phyloP scores from a whole-genome alignment of 2,329 filamentous ascomycete species.

The Scedosporium dehoogii region DNA sequence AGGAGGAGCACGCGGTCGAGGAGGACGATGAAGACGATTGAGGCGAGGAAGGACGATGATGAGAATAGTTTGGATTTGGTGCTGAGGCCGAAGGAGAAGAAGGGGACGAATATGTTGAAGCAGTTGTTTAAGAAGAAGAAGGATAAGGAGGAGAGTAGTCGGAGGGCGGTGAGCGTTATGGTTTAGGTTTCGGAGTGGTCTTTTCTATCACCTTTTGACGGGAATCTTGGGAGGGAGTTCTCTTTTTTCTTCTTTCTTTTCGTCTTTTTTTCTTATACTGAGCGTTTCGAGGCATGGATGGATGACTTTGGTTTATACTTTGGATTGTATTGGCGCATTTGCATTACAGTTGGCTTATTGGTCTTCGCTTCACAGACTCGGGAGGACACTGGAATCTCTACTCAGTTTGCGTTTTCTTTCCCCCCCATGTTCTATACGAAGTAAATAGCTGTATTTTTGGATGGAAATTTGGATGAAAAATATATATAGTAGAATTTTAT shows the following conservation, averaged over 20 bases:
- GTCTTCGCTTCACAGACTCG: neutral
- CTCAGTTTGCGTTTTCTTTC: neutral
- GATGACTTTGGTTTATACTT: too few species aligned
- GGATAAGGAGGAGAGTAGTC: slow-evolving; percentile 18
- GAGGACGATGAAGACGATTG: slow-evolving; percentile 22
- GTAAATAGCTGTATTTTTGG: neutral
- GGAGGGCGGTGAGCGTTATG: slow-evolving; percentile 1
- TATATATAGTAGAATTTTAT: too few species aligned
- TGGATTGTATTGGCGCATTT: too few species aligned
- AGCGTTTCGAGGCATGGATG: too few species aligned
- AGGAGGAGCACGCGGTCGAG: slow-evolving; percentile 18
- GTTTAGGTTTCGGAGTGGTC: neutral
- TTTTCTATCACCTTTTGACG: neutral
- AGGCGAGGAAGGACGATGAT: slow-evolving; percentile 20
- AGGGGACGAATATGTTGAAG: slow-evolving; percentile 45
- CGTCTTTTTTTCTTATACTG: neutral
- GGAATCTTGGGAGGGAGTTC: neutral
- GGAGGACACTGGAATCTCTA: neutral
- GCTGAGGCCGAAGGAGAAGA: slow-evolving; percentile 38
- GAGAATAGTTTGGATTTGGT: slow-evolving; percentile 27
- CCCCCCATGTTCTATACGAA: neutral
- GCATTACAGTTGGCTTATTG: too few species aligned
- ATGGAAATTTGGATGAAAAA: neutral
- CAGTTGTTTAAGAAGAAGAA: slow-evolving; percentile 48
- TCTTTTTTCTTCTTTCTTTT: neutral